Base-by-base conservation (phyloP, 257 asterid species). In the Forsythia suspensa region DNA sequence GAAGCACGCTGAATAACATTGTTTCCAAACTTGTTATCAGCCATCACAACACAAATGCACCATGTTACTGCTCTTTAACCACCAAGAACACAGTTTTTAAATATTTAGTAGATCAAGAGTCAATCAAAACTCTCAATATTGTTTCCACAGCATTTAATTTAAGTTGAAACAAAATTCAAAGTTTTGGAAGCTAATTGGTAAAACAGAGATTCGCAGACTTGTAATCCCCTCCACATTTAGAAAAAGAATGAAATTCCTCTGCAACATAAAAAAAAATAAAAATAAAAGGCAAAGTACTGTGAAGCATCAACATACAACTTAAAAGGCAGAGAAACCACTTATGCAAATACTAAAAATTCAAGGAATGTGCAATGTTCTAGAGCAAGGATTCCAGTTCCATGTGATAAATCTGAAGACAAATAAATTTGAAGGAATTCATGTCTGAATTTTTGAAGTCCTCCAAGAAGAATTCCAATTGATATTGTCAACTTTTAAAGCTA, bases 361-460 rank as follows among this genome's bases (percentile, higher is more conserved):
- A 72, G 61, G 29, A 44, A 20, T 3, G 44, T 59, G 20, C 24
- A 57, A 43, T 8, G 52, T 38, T 29, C 4, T 43, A 16, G 13
- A 75, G 73, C 40, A 72, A n/a, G 66, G 13, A 72, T 42, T 75
- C 10, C 39, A 57, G 21, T 59, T 51, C 52, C 12, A 5, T 68
- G 41, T 51, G 61, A 37, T 73, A 68, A 9, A 80, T 40, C 48
- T 18, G 48, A 3, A 57, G 6, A 75, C 69, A 34, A 46, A 1
- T 8, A 4, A 70, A 41, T 44, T 16, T 8, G 15, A 78, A 70
- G 20, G 61, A 52, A 46, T 51, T 51, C 70, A 10, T 40, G 70
- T 39, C 29, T 12, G 20, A 71, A 63, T 71, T 71, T 55, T 57
- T 36, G 61, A 61, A 67, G 70, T 77, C 78, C 38, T 37, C 37